phyloP scores from a whole-genome alignment of 2,329 filamentous ascomycete species.

The Pseudocercospora fuligena region DNA sequence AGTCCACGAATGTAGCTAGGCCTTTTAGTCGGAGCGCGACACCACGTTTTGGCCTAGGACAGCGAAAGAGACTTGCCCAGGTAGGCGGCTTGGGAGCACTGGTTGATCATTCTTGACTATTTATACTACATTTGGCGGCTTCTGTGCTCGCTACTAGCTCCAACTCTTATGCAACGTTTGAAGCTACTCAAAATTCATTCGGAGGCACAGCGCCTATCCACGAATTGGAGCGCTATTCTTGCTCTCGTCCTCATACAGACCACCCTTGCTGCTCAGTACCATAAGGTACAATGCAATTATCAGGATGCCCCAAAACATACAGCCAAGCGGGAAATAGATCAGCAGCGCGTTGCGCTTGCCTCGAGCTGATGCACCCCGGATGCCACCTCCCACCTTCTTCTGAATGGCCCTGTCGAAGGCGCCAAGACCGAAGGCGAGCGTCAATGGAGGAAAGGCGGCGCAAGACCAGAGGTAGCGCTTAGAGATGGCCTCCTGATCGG shows the following conservation, averaged over 20 bases:
- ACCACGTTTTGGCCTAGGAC: neutral
- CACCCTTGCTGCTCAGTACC: conserved; percentile 9
- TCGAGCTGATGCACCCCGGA: conserved; percentile 28
- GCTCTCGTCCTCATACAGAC: neutral
- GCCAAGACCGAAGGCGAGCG: conserved; percentile 32
- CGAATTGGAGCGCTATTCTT: conserved; percentile 9
- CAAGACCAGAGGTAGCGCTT: conserved; percentile 18
- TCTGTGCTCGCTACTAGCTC: neutral
- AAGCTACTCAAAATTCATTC: neutral
- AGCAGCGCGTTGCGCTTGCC: conserved; percentile 32
- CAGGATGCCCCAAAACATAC: conserved; percentile 17
- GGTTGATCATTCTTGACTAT: neutral
- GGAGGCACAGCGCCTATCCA: neutral
- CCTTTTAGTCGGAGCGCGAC: neutral
- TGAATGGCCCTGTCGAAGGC: conserved; percentile 30
- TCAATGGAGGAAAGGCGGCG: conserved; percentile 28
- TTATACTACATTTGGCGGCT: neutral
- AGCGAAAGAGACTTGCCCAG: neutral
- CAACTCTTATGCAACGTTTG: neutral
- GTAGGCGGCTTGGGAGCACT: neutral
- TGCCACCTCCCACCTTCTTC: conserved; percentile 25
- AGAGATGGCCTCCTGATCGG: conserved; percentile 29
- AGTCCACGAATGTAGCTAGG: neutral
- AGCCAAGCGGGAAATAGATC: conserved; percentile 28
- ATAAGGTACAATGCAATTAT: conserved; percentile 14